Conservation (phyloP, 2,329 filamentous ascomycete genomes). For the Leptographium lundbergii region DNA sequence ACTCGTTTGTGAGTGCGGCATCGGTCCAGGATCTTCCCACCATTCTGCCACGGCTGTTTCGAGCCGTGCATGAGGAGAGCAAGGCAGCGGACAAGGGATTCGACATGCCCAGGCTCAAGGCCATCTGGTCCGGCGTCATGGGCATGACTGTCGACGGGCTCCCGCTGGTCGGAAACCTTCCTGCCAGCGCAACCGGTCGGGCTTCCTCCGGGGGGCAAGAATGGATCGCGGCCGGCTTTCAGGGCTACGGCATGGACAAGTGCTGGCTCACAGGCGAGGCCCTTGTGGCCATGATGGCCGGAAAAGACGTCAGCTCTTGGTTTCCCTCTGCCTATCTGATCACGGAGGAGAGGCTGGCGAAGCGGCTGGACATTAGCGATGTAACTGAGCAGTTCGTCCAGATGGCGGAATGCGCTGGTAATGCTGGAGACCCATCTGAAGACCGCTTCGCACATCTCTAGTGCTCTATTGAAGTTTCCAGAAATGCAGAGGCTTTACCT, state of each 20-base stretch:
- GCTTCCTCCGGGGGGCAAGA: not conserved
- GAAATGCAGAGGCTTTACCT: too few relatives aligned
- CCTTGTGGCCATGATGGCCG: constrained; percentile 1
- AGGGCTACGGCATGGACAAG: constrained; percentile 14
- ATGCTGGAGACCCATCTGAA: too few relatives aligned
- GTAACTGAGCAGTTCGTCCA: too few relatives aligned
- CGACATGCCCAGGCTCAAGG: not conserved
- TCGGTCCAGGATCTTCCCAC: too few relatives aligned
- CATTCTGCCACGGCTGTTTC: constrained; percentile 5
- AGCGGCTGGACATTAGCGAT: not conserved
- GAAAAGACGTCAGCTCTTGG: not conserved
- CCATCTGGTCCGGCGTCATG: constrained; percentile 8
- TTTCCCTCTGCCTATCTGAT: not conserved
- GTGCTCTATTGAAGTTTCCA: too few relatives aligned
- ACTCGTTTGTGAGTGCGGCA: not conserved
- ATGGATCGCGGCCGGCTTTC: constrained; percentile 14
- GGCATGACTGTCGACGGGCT: constrained; percentile 7
- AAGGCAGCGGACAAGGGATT: not conserved
- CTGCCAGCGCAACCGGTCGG: not conserved
- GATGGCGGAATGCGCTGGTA: too few relatives aligned
- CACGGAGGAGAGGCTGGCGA: not conserved
- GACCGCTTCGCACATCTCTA: too few relatives aligned
- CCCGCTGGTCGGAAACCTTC: constrained; percentile 7
- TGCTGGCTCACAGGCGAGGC: constrained; percentile 11
- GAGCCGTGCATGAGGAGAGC: not conserved